These are phyloP conservation scores for Lipomyces kockii DNA, from an alignment of 805 yeast genomes.

Conservation along the genomic window DNA sequence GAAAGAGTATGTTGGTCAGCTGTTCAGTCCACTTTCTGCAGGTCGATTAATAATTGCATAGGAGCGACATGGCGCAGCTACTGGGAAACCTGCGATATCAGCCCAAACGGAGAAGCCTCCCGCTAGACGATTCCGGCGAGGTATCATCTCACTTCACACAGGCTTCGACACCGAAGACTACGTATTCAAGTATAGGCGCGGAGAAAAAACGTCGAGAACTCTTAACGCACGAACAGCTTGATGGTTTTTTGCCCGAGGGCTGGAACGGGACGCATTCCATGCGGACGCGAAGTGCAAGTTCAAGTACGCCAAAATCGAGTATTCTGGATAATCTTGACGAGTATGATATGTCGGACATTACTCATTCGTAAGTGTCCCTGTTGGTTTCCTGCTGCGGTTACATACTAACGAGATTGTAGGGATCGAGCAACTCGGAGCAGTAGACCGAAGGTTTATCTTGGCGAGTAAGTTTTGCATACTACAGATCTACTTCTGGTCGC, in stretches of 20 bases:
- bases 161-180: neutral
- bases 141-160: slow-evolving; percentile 1
- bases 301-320: slow-evolving; percentile 13
- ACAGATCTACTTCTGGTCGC: neutral
- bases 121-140: neutral
- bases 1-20: neutral
- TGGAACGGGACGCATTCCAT: neutral
- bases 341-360: slow-evolving; percentile 15
- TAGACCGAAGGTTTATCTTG: slow-evolving; percentile 20
- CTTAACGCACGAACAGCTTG: slow-evolving; percentile 1
- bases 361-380: neutral
- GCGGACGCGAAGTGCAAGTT: slow-evolving; percentile 9
- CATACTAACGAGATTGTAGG: neutral
- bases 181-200: neutral
- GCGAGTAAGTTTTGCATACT: slow-evolving; percentile 15
- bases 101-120: slow-evolving; percentile 3
- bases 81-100: neutral
- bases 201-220: neutral
- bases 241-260: slow-evolving; percentile 1
- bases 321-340: slow-evolving; percentile 6
- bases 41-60: neutral
- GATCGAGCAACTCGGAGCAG: slow-evolving; percentile 12
- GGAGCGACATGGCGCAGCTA: neutral
- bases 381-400: too few species aligned
- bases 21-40: too few species aligned